Conservation (phyloP, 139 green algal species). For the Closterium sp. region DNA sequence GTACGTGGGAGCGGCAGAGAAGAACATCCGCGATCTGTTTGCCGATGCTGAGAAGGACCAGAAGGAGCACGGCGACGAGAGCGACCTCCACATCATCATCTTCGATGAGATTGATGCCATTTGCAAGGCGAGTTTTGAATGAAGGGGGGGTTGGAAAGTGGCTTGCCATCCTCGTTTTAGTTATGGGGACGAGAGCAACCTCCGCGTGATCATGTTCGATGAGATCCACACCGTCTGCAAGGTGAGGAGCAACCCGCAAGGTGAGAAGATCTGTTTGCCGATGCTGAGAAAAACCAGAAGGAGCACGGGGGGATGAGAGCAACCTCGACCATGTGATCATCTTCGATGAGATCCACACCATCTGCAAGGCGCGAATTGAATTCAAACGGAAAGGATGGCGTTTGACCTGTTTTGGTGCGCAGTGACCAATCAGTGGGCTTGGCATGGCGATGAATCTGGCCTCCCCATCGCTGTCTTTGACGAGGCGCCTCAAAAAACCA, state of each 20-base stretch:
- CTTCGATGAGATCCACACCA: conserved; percentile 99
- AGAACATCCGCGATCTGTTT: conserved; percentile 98
- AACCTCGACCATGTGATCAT: conserved; percentile 99
- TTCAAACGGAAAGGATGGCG: too few relatives aligned
- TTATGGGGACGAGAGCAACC: conserved; percentile 76
- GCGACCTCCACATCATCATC: conserved; percentile 98
- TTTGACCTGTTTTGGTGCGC: too few relatives aligned
- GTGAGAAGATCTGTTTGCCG: conserved; percentile 95
- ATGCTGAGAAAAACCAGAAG: conserved; percentile 85
- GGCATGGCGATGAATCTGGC: too few relatives aligned
- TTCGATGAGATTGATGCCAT: conserved; percentile 99
- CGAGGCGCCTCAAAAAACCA: too few relatives aligned
- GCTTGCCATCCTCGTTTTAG: too few relatives aligned
- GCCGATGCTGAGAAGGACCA: conserved; percentile 88
- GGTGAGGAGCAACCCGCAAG: too few relatives aligned
- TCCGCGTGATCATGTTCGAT: conserved; percentile 99
- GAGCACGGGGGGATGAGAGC: conserved; percentile 63
- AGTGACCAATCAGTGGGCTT: too few relatives aligned
- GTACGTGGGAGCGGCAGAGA: conserved; percentile 93
- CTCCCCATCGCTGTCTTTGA: too few relatives aligned
- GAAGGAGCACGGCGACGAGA: conserved; percentile 65
- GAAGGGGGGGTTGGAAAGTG: too few relatives aligned
- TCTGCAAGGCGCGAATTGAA: conserved; percentile 95
- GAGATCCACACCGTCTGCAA: too few relatives aligned
- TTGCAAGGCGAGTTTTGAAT: conserved; percentile 73